phyloP scores from a whole-genome alignment of 1,139 yeast species.

The Pneumocystis oryctolagi region DNA sequence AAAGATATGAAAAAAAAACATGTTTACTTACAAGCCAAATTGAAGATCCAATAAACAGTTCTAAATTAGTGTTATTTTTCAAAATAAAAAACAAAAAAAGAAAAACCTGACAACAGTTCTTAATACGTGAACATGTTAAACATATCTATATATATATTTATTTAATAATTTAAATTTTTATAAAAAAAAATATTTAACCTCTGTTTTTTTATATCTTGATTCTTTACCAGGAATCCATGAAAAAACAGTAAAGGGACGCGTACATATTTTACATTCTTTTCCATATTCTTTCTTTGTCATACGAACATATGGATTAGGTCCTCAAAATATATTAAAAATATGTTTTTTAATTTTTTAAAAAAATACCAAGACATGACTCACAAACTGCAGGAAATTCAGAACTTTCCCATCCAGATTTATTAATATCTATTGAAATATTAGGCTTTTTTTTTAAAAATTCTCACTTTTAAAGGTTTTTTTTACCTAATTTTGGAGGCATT shows the following conservation, averaged over 20 bases:
- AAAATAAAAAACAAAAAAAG: not conserved
- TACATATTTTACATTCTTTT: conserved; percentile 52
- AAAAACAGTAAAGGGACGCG: conserved; percentile 69
- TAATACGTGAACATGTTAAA: conserved; percentile 37
- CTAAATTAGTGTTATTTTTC: not conserved
- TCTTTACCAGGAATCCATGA: conserved; percentile 41
- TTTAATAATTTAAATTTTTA: not conserved
- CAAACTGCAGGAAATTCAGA: conserved; percentile 32
- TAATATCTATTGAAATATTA: conserved; percentile 17
- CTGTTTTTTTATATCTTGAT: conserved; percentile 17
- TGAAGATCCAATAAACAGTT: conserved; percentile 64
- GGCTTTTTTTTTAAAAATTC: conserved; percentile 14
- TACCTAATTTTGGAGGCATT: not conserved
- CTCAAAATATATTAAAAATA: conserved; percentile 55
- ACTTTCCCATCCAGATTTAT: conserved; percentile 27
- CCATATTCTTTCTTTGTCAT: conserved; percentile 65
- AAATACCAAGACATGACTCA: conserved; percentile 10
- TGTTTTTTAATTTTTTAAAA: conserved; percentile 6
- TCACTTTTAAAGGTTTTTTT: not conserved
- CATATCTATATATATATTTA: conserved; percentile 10
- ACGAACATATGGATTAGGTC: conserved; percentile 45
- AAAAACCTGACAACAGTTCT: conserved; percentile 64
- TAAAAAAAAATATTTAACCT: conserved; percentile 8
- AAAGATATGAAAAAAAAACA: not conserved
- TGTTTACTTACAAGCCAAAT: conserved; percentile 38